These are phyloP conservation scores for Flaveria ramosissima DNA, from an alignment of 129 eudicot species.

Conservation along the genomic window DNA sequence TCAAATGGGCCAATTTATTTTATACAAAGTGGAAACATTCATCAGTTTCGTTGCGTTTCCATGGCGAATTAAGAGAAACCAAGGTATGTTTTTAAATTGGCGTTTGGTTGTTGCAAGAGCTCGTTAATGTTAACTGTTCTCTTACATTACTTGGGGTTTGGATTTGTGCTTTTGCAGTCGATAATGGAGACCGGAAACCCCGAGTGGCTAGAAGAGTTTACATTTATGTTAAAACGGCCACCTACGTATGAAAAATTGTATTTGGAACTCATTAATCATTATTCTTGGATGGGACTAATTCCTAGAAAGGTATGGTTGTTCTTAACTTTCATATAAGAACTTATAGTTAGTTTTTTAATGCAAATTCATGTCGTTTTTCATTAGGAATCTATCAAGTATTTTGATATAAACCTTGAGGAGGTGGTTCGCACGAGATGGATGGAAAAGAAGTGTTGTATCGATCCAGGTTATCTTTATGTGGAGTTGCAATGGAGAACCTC, in stretches of 20 bases:
- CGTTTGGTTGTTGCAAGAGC: constrained; percentile 6
- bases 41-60: constrained; percentile 49
- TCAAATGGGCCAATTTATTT: constrained; percentile 56
- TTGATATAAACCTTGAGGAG: constrained; percentile 51
- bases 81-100: constrained; percentile 36
- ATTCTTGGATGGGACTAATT: constrained; percentile 33
- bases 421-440: constrained; percentile 56
- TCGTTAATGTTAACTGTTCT: background rate
- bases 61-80: constrained; percentile 56
- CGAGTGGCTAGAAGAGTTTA: constrained; percentile 61
- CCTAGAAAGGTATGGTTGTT: constrained; percentile 48
- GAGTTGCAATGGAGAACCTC: background rate
- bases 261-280: constrained; percentile 54
- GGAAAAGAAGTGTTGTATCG: constrained; percentile 15
- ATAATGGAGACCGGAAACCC: constrained; percentile 62
- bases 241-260: constrained; percentile 54
- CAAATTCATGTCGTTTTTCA: background rate
- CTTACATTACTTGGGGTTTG: background rate
- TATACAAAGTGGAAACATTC: constrained; percentile 65
- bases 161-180: constrained; percentile 27
- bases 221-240: constrained; percentile 58
- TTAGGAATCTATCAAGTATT: constrained; percentile 56
- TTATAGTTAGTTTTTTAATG: background rate
- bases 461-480: background rate
- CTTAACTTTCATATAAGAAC: background rate